Percentiles rank a stretch among this genome's conserved stretches.
Conservation (phyloP, 169 alveolate species). For the Perkinsus chesapeaki region DNA sequence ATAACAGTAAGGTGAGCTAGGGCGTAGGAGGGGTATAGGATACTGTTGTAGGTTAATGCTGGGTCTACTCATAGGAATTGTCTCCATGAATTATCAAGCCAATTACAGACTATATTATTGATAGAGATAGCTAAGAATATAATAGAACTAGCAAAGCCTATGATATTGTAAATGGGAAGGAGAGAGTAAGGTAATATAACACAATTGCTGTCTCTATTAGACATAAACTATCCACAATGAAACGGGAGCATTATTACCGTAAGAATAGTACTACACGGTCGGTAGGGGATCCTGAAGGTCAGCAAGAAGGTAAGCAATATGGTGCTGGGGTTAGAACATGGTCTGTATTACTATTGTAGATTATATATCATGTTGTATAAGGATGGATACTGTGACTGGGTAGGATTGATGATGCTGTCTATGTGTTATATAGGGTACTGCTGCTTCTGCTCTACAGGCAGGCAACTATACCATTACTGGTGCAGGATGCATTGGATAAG, state of each 20-base stretch:
- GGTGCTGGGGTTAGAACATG: no score
- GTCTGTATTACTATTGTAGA: no score
- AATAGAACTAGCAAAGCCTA: not conserved
- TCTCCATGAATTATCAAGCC: not conserved
- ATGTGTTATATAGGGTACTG: not conserved
- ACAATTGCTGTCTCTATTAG: not conserved
- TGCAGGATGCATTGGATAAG: not conserved
- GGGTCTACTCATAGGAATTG: not conserved
- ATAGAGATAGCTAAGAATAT: not conserved
- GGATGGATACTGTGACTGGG: no score
- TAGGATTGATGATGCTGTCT: not conserved
- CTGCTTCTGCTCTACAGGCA: not conserved
- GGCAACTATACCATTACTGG: not conserved
- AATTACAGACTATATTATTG: not conserved
- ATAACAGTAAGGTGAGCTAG: not conserved
- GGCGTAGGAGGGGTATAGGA: not conserved
- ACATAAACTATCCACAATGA: not conserved
- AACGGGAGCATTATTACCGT: no score
- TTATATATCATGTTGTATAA: no score
- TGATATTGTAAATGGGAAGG: no score
- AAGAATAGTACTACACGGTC: no score
- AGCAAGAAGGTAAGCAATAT: no score
- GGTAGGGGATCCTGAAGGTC: no score
- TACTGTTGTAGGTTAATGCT: not conserved
- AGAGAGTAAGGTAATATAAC: not conserved